Evolutionary conservation across 2,329 filamentous ascomycete species (phyloP), one percentile per base, ranked within the genome.

Genomic region (Aspergillus thermomutatus): DNA sequence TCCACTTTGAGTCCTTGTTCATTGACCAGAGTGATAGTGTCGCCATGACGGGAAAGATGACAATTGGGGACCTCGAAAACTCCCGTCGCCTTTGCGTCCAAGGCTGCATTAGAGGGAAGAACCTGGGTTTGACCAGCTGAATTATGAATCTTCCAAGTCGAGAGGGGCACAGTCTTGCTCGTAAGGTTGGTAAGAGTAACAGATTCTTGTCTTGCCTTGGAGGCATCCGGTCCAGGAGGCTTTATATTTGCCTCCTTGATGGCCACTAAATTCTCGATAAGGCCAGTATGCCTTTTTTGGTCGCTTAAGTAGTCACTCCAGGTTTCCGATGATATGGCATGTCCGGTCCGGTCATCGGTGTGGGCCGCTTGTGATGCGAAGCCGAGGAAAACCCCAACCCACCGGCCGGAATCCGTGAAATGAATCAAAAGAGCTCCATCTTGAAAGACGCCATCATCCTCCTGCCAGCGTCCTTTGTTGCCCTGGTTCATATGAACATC

Each of bases 401-500:
- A 66, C 37, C 54, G 54, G 5, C 34, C 48, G 37, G 48, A 45
- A 31, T 54, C 31, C 26, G 28, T 40, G 14, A 56, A 58, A 26
- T 59, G 51, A 37, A 66, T 51, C 7, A 66, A 7, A 37, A 66
- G 49, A 7, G 56, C 62, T 4, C 64, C 64, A 53, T 66, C 64
- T 31, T 62, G 57, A 34, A 57, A 66, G 2, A 61, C 49, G 1
- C 62, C 61, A 23, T 64, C 58, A 23, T 63, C 61, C 2, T 1
- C 3, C 11, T 37, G 40, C 17, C 47, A 64, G 11, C 52, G 21
- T 23, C 21, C 14, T 10, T 46, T 27, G 6, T 57, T 66, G 26
- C 64, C 64, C 49, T 66, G 64, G 40, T 66, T 64, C 64, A 64
- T 64, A 50, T 66, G 64, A 4, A 64, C 40, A 46, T 66, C 58